Base-by-base conservation (phyloP, 768 basidiomycete species). In the Mycena olivaceomarginata region DNA sequence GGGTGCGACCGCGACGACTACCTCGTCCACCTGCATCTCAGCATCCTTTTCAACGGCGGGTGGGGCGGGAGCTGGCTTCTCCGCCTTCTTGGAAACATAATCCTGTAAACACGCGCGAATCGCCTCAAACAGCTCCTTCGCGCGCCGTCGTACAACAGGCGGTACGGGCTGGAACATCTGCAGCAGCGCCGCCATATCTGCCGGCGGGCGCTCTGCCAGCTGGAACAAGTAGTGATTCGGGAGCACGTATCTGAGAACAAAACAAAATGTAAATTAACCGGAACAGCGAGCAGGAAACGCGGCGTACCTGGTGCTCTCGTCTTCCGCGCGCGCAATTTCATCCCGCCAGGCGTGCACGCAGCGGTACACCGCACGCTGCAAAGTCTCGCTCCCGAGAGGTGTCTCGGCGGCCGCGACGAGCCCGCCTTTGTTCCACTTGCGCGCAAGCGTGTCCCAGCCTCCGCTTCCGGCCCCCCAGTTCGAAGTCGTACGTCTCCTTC, bases 281-380 rank as follows among this genome's bases (percentile, higher is more conserved):
- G 31, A 67, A 41, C 13, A 7, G 20, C 13, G 46, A 48, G 76
- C 70, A 13, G 43, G 43, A 70, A 45, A 20, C 57, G 18, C 16
- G 4, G 85, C 91, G 60, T 82, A 97, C 94, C 94, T 87, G 11
- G 91, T 90, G 81, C 95, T 96, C 85, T 98, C 97, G 82, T 99
- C 98, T 80, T 97, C 95, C 72, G 94, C 92, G 66, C 96, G 88
- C 2, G 96, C 95, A 1, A 93, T 86, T 13, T 83, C 81, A 83
- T 99, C 97, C 74, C 98, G 89, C 98, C 97, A 99, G 45, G 86
- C 88, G 84, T 98, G 96, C 15, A 98, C 87, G 3, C 88, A 87
- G 74, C 88, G 91, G 84, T 95, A 97, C 18, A 97, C 92, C 46
- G 88, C 89, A 40, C 91, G 89, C 77, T 92, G 91, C 75, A 91